These are phyloP conservation scores for Colletotrichum lindemuthianum DNA, from an alignment of 2,329 filamentous ascomycete genomes.

Conservation along the genomic window DNA sequence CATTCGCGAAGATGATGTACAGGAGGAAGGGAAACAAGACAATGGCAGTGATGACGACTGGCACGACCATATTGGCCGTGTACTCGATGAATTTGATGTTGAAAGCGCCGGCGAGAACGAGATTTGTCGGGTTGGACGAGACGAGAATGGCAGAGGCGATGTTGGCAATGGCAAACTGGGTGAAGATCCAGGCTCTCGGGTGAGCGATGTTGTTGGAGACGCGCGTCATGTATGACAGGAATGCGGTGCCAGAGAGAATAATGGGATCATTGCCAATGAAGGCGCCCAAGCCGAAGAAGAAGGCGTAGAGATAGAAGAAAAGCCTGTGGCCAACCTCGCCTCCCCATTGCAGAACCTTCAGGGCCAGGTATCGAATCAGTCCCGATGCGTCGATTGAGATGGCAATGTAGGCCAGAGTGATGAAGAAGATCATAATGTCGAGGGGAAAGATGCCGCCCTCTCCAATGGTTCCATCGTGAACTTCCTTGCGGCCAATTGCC, in stretches of 20 bases:
- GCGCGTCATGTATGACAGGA: constrained; percentile 80
- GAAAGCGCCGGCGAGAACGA: constrained; percentile 79
- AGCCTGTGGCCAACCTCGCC: constrained; percentile 73
- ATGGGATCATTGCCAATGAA: constrained; percentile 82
- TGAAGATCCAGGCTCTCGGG: constrained; percentile 77
- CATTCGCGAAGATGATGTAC: constrained; percentile 74
- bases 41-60: constrained; percentile 73
- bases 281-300: constrained; percentile 74
- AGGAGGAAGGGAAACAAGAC: constrained; percentile 76
- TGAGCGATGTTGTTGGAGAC: constrained; percentile 77
- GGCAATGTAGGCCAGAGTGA: constrained; percentile 79
- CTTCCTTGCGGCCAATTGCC: constrained; percentile 74
- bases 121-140: constrained; percentile 81
- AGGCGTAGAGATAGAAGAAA: constrained; percentile 78
- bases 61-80: constrained; percentile 81
- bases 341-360: constrained; percentile 74
- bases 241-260: constrained; percentile 78
- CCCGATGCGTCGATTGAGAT: constrained; percentile 82
- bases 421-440: constrained; percentile 80
- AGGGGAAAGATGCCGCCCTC: constrained; percentile 73
- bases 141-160: constrained; percentile 80
- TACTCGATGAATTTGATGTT: constrained; percentile 77
- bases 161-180: constrained; percentile 77
- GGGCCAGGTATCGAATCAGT: constrained; percentile 75
- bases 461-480: constrained; percentile 74